Evolutionary conservation across 257 asterid genomes (phyloP).

Genomic region (Solanum chmielewskii): DNA sequence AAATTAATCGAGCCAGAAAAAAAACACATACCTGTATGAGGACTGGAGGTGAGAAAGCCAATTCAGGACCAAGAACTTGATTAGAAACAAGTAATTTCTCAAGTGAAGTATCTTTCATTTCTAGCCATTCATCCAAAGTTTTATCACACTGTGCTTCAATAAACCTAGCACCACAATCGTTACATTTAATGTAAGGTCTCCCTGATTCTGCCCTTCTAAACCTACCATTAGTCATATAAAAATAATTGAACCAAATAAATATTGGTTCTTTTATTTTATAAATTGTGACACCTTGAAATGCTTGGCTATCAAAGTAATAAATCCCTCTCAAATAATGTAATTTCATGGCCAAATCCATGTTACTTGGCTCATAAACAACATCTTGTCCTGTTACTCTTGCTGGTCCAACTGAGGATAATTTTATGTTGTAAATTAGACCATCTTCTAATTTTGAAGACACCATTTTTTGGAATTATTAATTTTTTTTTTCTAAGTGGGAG

Average conservation of each 20-base stretch:
- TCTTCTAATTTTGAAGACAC: slow-evolving; percentile 23
- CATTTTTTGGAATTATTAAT: not conserved
- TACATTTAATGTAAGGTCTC: slow-evolving; percentile 71
- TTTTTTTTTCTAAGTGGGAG: too few species aligned
- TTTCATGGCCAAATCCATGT: slow-evolving; percentile 73
- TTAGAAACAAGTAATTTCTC: slow-evolving; percentile 30
- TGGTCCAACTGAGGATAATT: slow-evolving; percentile 75
- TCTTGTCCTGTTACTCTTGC: slow-evolving; percentile 39
- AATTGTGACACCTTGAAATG: slow-evolving; percentile 39
- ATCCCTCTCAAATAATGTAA: slow-evolving; percentile 62
- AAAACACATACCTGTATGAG: slow-evolving; percentile 52
- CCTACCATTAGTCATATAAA: slow-evolving; percentile 38
- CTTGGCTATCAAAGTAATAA: slow-evolving; percentile 41
- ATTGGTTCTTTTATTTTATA: slow-evolving; percentile 53
- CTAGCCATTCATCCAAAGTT: slow-evolving; percentile 58
- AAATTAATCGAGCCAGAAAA: not conserved
- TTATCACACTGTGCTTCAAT: slow-evolving; percentile 51
- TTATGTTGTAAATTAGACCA: slow-evolving; percentile 38
- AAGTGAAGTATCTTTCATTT: slow-evolving; percentile 7
- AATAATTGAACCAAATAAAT: slow-evolving; percentile 38
- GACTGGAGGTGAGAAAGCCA: slow-evolving; percentile 53
- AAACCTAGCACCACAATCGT: slow-evolving; percentile 73
- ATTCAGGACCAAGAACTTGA: slow-evolving; percentile 64
- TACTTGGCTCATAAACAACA: slow-evolving; percentile 34
- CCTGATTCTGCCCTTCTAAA: slow-evolving; percentile 51